These are phyloP conservation scores for Blastobotrys capitulatus DNA, from an alignment of 1,139 yeast species.

Conservation along the genomic window DNA sequence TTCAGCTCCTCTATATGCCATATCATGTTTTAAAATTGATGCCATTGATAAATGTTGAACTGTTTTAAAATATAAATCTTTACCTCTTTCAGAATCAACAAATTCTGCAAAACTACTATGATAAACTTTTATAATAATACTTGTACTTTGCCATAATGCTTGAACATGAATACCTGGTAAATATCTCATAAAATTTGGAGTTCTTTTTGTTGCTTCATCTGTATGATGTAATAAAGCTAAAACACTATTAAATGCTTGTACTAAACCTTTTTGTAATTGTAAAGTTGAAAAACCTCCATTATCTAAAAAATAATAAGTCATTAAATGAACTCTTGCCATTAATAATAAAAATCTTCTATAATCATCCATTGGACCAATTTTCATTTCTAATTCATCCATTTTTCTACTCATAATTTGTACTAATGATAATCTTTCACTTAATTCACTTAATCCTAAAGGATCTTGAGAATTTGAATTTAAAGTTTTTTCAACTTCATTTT, in stretches of 20 bases:
- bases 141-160: slow-evolving; percentile 87
- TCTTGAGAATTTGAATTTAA: slow-evolving; percentile 68
- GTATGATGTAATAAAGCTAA: slow-evolving; percentile 65
- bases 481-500: slow-evolving; percentile 76
- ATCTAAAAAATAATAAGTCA: slow-evolving; percentile 78
- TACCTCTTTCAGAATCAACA: slow-evolving; percentile 69
- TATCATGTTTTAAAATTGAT: slow-evolving; percentile 82
- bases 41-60: slow-evolving; percentile 69
- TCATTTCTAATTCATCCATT: slow-evolving; percentile 67
- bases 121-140: slow-evolving; percentile 69
- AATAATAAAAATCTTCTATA: slow-evolving; percentile 62
- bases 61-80: slow-evolving; percentile 63
- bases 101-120: slow-evolving; percentile 66
- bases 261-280: slow-evolving; percentile 69
- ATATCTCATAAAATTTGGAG: slow-evolving; percentile 62
- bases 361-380: slow-evolving; percentile 47
- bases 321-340: slow-evolving; percentile 70
- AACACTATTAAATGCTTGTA: slow-evolving; percentile 75
- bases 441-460: slow-evolving; percentile 56
- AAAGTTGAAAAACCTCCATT: slow-evolving; percentile 43
- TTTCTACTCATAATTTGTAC: slow-evolving; percentile 65
- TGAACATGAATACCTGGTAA: slow-evolving; percentile 79
- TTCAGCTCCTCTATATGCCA: slow-evolving; percentile 88
- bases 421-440: slow-evolving; percentile 67
- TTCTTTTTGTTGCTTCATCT: slow-evolving; percentile 51